Evolutionary conservation across 495 filamentous ascomycete genomes (phyloP), one percentile per base, ranked within the genome.

Genomic region (Haplographium delicatum): DNA sequence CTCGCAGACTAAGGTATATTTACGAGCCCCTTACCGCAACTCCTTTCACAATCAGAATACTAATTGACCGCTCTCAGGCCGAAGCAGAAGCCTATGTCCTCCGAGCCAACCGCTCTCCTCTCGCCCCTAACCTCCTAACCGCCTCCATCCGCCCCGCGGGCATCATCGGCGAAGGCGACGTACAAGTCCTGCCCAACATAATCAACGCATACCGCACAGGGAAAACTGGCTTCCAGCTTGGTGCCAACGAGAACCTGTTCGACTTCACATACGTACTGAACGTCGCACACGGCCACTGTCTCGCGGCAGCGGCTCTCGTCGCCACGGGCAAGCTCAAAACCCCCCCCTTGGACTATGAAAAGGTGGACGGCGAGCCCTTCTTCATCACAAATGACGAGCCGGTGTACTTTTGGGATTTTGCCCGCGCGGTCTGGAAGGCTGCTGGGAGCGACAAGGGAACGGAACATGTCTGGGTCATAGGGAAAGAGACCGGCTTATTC

Each of bases 401-500:
- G 0, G 73, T 95, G 19, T 95, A 95, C 63, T 98, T 98, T 75
- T 98, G 91, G 91, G 94, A 98, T 63, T 85, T 91, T 59, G 77
- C 82, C 28, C 83, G 88, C 31, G 75, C 79, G 31, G 76, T 91
- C 25, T 97, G 90, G 89, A 76, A 73, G 5, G 72, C 81, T n/a
- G 81, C 80, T 10, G 82, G 82, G 30, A 77, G 76, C n/a, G 66
- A 73, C 27, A 71, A 79, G 34, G 78, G 84, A 39, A 76, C 82
- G n/a, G 62, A 81, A 22, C 65, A 85, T 63, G 81, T 89, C 16
- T 86, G 83, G 81, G 70, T 73, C 3, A 73, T 97, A 46, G 73
- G 80, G 5, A 75, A 81, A 48, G 76, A 76, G 30, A 49, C 88
- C 7, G 80, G 86, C 11, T 62, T 83, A 42, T 53, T 74, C 3